Conservation (phyloP, 805 yeast genomes). For the Lachancea nothofagi region DNA sequence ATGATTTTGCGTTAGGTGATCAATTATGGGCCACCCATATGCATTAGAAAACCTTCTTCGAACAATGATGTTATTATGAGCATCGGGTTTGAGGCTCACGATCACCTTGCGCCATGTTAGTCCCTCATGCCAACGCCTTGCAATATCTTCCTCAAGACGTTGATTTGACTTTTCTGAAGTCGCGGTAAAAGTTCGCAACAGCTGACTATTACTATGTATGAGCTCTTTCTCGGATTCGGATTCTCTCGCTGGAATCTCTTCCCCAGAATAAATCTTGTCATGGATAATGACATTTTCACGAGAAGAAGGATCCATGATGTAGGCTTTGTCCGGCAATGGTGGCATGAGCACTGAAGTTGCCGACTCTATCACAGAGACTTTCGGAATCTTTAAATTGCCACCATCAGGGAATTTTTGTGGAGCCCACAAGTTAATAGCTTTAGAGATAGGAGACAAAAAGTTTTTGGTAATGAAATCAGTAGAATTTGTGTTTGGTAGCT, state of each 20-base stretch:
- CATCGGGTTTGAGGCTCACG: conserved; percentile 64
- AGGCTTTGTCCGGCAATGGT: conserved; percentile 59
- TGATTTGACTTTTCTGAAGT: conserved; percentile 20
- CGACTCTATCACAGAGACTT: conserved; percentile 62
- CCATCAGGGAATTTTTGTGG: conserved; percentile 27
- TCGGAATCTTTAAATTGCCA: conserved; percentile 42
- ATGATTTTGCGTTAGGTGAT: conserved; percentile 60
- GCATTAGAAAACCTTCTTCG: conserved; percentile 72
- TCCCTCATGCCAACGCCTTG: conserved; percentile 61
- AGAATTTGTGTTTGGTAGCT: conserved; percentile 9
- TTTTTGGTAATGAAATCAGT: conserved; percentile 26
- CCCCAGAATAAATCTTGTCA: conserved; percentile 54
- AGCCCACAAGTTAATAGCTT: conserved; percentile 41
- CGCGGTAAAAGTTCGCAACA: conserved; percentile 34
- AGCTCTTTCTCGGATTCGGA: conserved; percentile 14
- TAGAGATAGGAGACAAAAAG: conserved; percentile 39
- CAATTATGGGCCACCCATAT: conserved; percentile 78
- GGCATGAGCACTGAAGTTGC: conserved; percentile 64
- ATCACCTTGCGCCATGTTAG: conserved; percentile 69
- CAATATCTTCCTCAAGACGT: conserved; percentile 56
- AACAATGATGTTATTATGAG: conserved; percentile 71
- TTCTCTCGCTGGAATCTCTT: conserved; percentile 40
- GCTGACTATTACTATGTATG: conserved; percentile 21
- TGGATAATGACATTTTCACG: conserved; percentile 59
- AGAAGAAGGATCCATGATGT: conserved; percentile 55